These are phyloP conservation scores for Pichia sp. DNA, from an alignment of 1,139 yeast genomes.

Conservation along the genomic window DNA sequence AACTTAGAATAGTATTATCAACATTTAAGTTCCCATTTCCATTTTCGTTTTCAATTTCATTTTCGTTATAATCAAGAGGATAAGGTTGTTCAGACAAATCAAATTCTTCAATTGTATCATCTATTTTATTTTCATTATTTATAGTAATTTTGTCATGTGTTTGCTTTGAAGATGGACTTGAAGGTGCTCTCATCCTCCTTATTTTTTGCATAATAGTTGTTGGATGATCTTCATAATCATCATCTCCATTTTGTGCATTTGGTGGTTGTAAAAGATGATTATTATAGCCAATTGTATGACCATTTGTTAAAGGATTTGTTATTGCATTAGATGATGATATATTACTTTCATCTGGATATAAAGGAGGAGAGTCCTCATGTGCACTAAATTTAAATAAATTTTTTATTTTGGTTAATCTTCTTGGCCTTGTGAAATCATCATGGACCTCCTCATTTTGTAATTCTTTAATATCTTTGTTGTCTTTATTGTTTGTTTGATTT, in stretches of 20 bases:
- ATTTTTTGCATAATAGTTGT: conserved; percentile 26
- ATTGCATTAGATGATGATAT: neutral
- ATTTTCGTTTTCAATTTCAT: neutral
- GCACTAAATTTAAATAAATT: conserved; percentile 27
- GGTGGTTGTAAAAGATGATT: neutral
- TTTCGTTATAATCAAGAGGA: neutral
- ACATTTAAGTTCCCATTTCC: neutral
- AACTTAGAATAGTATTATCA: neutral
- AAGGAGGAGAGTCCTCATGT: conserved; percentile 5
- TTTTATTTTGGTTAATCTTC: conserved; percentile 25
- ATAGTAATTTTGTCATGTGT: neutral
- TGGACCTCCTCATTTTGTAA: conserved; percentile 9
- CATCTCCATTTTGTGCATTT: neutral
- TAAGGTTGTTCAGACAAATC: conserved; percentile 16
- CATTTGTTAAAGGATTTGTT: neutral
- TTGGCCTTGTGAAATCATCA: conserved; percentile 17
- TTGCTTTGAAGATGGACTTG: conserved; percentile 22
- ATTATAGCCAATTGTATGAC: conserved; percentile 1
- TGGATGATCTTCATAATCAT: conserved; percentile 16
- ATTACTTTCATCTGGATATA: neutral
- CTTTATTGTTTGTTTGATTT: neutral
- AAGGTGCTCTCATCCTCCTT: conserved; percentile 28
- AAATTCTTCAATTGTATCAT: conserved; percentile 17
- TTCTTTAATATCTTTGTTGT: neutral
- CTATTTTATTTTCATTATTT: neutral